Evolutionary conservation across 495 filamentous ascomycete species (phyloP).

Genomic region (Aspergillus saccharolyticus): DNA sequence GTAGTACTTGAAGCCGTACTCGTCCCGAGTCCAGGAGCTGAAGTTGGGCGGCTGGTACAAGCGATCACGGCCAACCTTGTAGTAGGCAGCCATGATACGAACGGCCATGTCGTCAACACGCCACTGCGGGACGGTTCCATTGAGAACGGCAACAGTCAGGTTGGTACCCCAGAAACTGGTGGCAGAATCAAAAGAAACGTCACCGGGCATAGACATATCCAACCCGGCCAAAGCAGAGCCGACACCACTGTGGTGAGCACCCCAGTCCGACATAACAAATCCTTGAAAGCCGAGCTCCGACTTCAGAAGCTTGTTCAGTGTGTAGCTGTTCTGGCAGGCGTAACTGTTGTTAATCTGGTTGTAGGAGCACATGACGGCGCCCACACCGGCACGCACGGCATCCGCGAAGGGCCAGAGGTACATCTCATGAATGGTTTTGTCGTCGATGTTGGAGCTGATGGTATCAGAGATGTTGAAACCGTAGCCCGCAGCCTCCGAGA

Average conservation of each 20-base stretch:
- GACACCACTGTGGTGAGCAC: constrained; percentile 81
- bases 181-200: constrained; percentile 67
- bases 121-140: constrained; percentile 87
- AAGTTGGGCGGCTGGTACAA: constrained; percentile 70
- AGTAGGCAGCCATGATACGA: constrained; percentile 90
- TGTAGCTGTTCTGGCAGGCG: constrained; percentile 64
- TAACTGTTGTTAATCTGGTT: constrained; percentile 77
- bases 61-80: constrained; percentile 73
- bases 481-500: constrained; percentile 54
- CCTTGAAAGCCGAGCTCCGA: constrained; percentile 91
- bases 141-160: constrained; percentile 78
- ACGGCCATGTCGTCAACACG: constrained; percentile 89
- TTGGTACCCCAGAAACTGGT: constrained; percentile 81
- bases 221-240: constrained; percentile 74
- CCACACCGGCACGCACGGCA: constrained; percentile 67
- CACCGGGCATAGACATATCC: constrained; percentile 96
- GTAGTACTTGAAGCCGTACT: constrained; percentile 64
- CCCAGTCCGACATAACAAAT: constrained; percentile 88
- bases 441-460: constrained; percentile 80
- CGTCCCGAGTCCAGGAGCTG: constrained; percentile 76
- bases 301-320: constrained; percentile 80
- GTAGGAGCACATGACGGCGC: constrained; percentile 91
- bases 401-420: constrained; percentile 89
- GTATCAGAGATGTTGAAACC: constrained; percentile 61
- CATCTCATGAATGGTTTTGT: constrained; percentile 89